phyloP scores from a whole-genome alignment of 176 grass and related monocot species.

The Alloteropsis semialata region DNA sequence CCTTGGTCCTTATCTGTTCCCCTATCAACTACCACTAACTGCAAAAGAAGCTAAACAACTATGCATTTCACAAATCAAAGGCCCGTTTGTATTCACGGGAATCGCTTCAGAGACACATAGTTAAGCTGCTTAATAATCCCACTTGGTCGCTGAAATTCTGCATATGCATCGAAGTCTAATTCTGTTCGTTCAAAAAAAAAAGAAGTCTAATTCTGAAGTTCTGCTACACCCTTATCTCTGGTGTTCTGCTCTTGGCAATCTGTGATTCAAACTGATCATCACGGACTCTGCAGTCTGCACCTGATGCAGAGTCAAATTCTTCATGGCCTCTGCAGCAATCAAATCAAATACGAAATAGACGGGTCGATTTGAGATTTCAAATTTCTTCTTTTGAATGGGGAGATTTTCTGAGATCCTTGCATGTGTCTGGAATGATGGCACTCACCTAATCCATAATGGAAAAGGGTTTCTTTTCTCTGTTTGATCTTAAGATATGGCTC shows the following conservation, averaged over 20 bases:
- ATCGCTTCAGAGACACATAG: not conserved
- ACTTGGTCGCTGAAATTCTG: not conserved
- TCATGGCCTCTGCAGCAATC: not conserved
- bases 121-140: not conserved
- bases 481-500: not conserved
- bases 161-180: too few relatives aligned
- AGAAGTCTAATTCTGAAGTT: too few relatives aligned
- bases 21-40: not conserved
- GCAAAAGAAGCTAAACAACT: not conserved
- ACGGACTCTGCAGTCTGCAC: too few relatives aligned
- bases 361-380: not conserved
- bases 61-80: not conserved
- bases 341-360: not conserved
- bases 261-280: not conserved
- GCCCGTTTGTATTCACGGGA: not conserved
- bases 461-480: not conserved
- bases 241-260: not conserved
- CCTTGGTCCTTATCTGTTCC: not conserved
- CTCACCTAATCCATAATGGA: constrained; percentile 13
- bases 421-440: constrained; percentile 13
- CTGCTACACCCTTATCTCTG: not conserved
- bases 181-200: too few relatives aligned
- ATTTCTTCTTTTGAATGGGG: not conserved
- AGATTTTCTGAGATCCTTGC: constrained; percentile 3
- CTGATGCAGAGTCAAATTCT: not conserved